These are phyloP conservation scores for Epichloe uncinata DNA, from an alignment of 2,329 filamentous ascomycete species.

Conservation along the genomic window DNA sequence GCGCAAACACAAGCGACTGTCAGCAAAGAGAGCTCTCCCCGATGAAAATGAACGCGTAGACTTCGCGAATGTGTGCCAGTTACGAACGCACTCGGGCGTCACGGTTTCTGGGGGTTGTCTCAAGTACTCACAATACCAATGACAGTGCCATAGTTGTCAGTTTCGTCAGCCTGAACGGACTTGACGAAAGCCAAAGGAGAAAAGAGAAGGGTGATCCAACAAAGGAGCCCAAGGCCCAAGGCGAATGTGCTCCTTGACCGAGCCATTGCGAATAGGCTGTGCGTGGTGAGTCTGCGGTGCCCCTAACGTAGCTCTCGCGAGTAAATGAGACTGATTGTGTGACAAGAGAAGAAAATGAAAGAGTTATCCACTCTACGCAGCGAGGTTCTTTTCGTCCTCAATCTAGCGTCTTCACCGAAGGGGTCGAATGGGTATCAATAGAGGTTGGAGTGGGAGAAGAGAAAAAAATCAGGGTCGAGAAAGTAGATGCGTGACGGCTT, in stretches of 20 bases:
- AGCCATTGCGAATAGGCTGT: constrained; percentile 29
- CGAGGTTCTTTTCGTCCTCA: constrained; percentile 16
- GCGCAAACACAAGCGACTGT: neutral
- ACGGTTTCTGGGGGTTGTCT: neutral
- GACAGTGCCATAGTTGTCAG: constrained; percentile 72
- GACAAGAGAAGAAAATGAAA: constrained; percentile 12
- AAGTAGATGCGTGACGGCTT: constrained; percentile 18
- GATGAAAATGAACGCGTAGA: neutral
- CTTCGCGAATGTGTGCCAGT: neutral
- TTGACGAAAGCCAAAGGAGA: constrained; percentile 76
- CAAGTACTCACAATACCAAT: constrained; percentile 65
- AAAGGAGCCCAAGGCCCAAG: constrained; percentile 75
- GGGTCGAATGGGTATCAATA: constrained; percentile 16
- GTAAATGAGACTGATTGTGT: constrained; percentile 10
- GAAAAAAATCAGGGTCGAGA: constrained; percentile 13
- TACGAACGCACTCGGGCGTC: neutral
- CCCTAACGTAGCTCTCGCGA: neutral
- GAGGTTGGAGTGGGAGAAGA: constrained; percentile 11
- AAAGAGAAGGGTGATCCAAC: constrained; percentile 85
- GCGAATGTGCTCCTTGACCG: constrained; percentile 54
- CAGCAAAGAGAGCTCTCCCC: neutral
- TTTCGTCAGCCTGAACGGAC: constrained; percentile 59
- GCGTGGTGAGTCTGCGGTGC: constrained; percentile 10
- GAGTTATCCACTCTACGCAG: constrained; percentile 14
- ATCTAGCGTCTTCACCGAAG: constrained; percentile 17